Evolutionary conservation across 2,329 filamentous ascomycete genomes (phyloP).

Genomic region (Claviceps sp.): DNA sequence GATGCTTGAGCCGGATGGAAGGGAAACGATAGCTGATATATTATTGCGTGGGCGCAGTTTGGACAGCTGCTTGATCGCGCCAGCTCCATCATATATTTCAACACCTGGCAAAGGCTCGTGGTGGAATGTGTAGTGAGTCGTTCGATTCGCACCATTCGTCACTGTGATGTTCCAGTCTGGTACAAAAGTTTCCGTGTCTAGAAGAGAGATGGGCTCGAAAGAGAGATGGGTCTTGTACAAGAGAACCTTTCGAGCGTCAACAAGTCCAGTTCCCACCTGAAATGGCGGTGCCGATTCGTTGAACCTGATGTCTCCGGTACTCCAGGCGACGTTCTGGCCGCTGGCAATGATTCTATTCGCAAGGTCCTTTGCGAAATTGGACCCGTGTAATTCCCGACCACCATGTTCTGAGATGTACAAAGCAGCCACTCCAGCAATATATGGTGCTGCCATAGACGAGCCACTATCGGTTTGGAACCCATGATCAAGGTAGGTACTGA

Average conservation of each 20-base stretch:
- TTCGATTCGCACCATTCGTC: conserved; percentile 27
- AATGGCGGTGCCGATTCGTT: conserved; percentile 18
- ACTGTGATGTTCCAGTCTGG: conserved; percentile 23
- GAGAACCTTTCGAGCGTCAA: conserved; percentile 30
- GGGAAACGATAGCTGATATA: conserved; percentile 16
- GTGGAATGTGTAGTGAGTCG: conserved; percentile 26
- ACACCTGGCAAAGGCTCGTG: conserved; percentile 28
- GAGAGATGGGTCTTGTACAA: conserved; percentile 20
- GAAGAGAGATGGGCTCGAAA: conserved; percentile 33
- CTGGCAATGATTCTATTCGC: conserved; percentile 22
- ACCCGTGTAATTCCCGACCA: conserved; percentile 25
- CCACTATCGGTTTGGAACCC: conserved; percentile 34
- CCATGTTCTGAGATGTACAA: conserved; percentile 30
- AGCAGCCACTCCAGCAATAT: conserved; percentile 37
- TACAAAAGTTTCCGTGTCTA: conserved; percentile 32
- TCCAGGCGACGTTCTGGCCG: conserved; percentile 19
- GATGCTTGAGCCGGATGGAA: conserved; percentile 15
- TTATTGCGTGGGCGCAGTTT: conserved; percentile 14
- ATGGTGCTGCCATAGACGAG: conserved; percentile 44
- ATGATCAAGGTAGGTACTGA: conserved; percentile 32
- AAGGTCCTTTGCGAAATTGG: conserved; percentile 19
- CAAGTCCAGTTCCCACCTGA: conserved; percentile 33
- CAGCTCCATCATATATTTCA: conserved; percentile 17
- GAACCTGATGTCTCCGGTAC: conserved; percentile 7
- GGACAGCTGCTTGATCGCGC: conserved; percentile 16